phyloP scores from a whole-genome alignment of 2,329 filamentous ascomycete genomes.

The Aspergillus fructus region DNA sequence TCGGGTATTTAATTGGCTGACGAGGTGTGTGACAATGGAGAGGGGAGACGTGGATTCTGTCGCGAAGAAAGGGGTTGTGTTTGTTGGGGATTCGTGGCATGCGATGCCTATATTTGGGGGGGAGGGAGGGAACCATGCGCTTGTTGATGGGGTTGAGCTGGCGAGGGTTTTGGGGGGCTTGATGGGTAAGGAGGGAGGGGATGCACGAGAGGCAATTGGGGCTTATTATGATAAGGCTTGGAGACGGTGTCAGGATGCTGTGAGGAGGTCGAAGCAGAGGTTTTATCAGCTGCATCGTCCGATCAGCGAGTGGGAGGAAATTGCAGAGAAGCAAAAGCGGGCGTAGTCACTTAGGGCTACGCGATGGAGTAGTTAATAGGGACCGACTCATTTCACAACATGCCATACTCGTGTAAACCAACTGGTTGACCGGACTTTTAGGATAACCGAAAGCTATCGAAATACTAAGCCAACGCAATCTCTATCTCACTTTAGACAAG shows the following conservation, averaged over 20 bases:
- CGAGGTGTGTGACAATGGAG: constrained; percentile 7
- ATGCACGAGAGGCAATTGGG: not conserved
- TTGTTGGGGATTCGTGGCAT: constrained; percentile 13
- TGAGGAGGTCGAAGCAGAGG: constrained; percentile 8
- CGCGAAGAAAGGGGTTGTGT: constrained; percentile 1
- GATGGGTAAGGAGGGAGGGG: not conserved
- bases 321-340: constrained; percentile 6
- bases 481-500: not conserved
- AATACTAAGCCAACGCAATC: not conserved
- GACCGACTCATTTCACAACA: too few relatives aligned
- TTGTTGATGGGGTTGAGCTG: constrained; percentile 12
- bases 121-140: constrained; percentile 12
- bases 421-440: too few relatives aligned
- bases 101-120: constrained; percentile 16
- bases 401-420: too few relatives aligned
- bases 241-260: constrained; percentile 9
- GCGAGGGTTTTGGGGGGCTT: not conserved
- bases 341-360: not conserved
- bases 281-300: constrained; percentile 13
- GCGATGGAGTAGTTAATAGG: too few relatives aligned
- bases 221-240: constrained; percentile 7
- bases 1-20: constrained; percentile 9
- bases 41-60: not conserved
- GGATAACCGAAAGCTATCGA: not conserved
- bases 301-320: constrained; percentile 12